phyloP scores from a whole-genome alignment of 768 basidiomycete genomes.

The Coprinopsis strossmayeri region DNA sequence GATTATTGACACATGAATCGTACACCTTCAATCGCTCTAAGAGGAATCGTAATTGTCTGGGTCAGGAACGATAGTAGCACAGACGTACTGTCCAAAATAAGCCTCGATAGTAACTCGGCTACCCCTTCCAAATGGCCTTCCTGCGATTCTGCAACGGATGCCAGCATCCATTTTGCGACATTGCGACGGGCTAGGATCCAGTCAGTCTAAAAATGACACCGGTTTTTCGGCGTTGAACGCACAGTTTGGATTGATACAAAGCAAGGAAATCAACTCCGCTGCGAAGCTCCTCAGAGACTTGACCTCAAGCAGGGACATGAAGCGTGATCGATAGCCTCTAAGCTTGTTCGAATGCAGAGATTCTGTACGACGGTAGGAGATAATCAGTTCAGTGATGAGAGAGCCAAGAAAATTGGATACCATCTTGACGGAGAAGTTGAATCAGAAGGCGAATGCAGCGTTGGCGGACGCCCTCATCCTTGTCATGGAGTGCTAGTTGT shows the following conservation, averaged over 20 bases:
- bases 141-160: not conserved
- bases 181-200: not conserved
- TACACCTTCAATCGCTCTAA: too few species aligned
- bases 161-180: not conserved
- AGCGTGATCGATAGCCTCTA: not conserved
- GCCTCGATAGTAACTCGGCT: not conserved
- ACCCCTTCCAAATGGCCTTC: not conserved
- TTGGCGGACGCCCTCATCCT: not conserved
- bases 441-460: not conserved
- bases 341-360: not conserved
- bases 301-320: not conserved
- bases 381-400: too few species aligned
- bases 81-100: not conserved
- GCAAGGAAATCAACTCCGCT: not conserved
- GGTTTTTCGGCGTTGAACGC: not conserved
- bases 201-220: too few species aligned
- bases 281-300: not conserved
- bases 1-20: too few species aligned
- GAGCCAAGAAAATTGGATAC: too few species aligned
- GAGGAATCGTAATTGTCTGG: too few species aligned
- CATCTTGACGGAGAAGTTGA: not conserved
- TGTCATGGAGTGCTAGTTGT: not conserved
- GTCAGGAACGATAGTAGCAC: too few species aligned
- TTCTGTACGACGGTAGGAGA: too few species aligned
- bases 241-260: not conserved